Evolutionary conservation across 1,284 basidiomycete species (phyloP).

Genomic region (Cystobasidium slooffiae): DNA sequence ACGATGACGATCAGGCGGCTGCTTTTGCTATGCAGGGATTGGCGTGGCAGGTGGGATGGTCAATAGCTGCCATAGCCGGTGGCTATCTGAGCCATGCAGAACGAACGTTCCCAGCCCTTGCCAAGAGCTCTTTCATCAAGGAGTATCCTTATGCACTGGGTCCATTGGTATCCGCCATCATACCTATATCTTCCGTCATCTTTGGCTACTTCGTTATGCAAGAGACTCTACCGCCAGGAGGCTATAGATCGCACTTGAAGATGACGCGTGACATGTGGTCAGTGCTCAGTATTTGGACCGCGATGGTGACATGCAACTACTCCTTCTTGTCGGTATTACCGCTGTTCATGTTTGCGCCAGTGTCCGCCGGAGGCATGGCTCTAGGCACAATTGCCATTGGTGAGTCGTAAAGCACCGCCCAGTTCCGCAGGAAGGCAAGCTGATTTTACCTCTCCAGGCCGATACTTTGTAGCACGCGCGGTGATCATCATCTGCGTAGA

Average conservation of each 20-base stretch:
- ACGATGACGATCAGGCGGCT: constrained; percentile 19
- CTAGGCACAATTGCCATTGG: constrained; percentile 25
- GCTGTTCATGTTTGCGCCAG: constrained; percentile 33
- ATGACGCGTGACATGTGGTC: constrained; percentile 23
- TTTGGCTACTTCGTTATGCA: constrained; percentile 24
- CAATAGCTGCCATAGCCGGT: constrained; percentile 14
- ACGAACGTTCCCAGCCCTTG: not conserved
- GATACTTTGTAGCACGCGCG: constrained; percentile 11
- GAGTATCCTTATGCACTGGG: constrained; percentile 26
- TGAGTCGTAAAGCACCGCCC: too few species aligned
- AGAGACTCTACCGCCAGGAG: constrained; percentile 20
- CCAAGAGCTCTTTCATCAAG: constrained; percentile 5
- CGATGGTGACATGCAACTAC: constrained; percentile 13
- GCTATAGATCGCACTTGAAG: not conserved
- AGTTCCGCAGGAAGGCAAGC: too few species aligned
- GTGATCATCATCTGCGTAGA: constrained; percentile 26
- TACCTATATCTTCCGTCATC: constrained; percentile 11
- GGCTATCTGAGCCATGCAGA: constrained; percentile 35
- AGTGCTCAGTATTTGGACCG: not conserved
- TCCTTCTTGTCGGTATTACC: constrained; percentile 18
- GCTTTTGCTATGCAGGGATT: constrained; percentile 21
- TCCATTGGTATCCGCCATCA: not conserved
- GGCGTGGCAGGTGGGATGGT: constrained; percentile 34
- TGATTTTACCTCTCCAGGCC: not conserved
- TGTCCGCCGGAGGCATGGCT: constrained; percentile 17